These are phyloP conservation scores for Sphaerulina musiva DNA, from an alignment of 2,329 filamentous ascomycete species.

Conservation along the genomic window DNA sequence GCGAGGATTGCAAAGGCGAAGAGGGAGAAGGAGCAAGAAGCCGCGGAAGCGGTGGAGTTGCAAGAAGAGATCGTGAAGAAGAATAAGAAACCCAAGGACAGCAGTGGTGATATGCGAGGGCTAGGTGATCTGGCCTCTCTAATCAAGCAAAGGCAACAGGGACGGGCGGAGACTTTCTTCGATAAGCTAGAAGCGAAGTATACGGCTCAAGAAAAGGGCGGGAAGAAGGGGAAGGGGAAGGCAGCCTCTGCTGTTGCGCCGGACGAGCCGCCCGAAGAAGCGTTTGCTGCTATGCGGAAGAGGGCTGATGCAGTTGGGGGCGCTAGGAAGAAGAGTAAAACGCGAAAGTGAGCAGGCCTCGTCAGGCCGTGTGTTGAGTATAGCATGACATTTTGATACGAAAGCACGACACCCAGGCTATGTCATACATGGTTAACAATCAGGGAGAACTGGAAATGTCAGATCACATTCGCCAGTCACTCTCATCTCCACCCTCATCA, in stretches of 20 bases:
- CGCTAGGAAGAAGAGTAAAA: constrained; percentile 2
- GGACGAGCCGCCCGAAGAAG: constrained; percentile 58
- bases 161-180: constrained; percentile 56
- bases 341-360: not conserved
- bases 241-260: constrained; percentile 26
- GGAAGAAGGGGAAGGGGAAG: constrained; percentile 49
- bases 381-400: too few species aligned
- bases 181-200: constrained; percentile 75
- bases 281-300: constrained; percentile 45
- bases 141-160: constrained; percentile 65
- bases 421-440: too few species aligned
- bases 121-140: constrained; percentile 59
- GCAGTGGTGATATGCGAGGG: constrained; percentile 14
- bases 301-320: constrained; percentile 12
- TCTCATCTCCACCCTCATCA: too few species aligned
- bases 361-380: too few species aligned
- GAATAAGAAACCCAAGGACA: constrained; percentile 35
- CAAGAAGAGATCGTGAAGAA: constrained; percentile 64
- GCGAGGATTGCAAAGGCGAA: constrained; percentile 52
- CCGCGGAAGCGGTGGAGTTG: constrained; percentile 57
- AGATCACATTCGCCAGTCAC: too few species aligned
- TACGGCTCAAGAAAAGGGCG: constrained; percentile 41
- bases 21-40: constrained; percentile 62
- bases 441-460: too few species aligned
- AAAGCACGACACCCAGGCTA: too few species aligned